phyloP scores from a whole-genome alignment of 2,329 filamentous ascomycete species.

The Graphilbum fragrans region DNA sequence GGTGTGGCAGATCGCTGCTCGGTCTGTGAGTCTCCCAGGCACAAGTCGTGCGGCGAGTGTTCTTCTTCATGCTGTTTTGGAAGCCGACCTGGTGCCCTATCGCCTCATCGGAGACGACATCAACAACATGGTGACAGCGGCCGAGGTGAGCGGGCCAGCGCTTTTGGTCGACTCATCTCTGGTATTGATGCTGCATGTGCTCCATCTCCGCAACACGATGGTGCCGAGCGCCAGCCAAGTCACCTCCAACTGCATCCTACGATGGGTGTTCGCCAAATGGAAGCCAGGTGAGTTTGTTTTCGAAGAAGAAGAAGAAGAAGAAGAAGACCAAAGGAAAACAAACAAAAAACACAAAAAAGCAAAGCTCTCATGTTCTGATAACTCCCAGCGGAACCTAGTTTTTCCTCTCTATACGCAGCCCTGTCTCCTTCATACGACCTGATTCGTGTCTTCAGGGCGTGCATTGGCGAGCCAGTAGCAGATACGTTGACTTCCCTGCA shows the following conservation, averaged over 20 bases:
- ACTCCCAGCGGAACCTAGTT: conserved; percentile 48
- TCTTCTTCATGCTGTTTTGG: conserved; percentile 57
- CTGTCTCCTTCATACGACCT: conserved; percentile 56
- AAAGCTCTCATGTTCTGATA: no score
- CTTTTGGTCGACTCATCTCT: conserved; percentile 70
- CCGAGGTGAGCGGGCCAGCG: conserved; percentile 72
- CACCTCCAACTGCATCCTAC: conserved; percentile 59
- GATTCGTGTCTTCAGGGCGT: conserved; percentile 55
- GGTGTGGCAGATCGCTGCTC: conserved; percentile 61
- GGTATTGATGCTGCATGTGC: conserved; percentile 56
- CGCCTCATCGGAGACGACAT: conserved; percentile 55
- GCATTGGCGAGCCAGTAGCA: conserved; percentile 41
- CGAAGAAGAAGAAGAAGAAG: no score
- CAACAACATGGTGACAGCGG: conserved; percentile 59
- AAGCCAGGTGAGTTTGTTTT: conserved; percentile 50
- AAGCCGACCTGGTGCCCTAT: conserved; percentile 53
- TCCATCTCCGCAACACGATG: conserved; percentile 53
- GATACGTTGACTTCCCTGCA: conserved; percentile 18
- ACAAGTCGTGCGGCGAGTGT: conserved; percentile 69
- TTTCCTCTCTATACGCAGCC: conserved; percentile 50
- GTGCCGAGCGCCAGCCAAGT: conserved; percentile 56
- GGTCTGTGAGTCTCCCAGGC: conserved; percentile 56
- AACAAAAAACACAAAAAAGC: no score
- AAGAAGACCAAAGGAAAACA: no score
- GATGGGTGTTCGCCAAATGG: conserved; percentile 78